phyloP scores from a whole-genome alignment of 148 eudicot genomes.

The Euryodendron excelsum region DNA sequence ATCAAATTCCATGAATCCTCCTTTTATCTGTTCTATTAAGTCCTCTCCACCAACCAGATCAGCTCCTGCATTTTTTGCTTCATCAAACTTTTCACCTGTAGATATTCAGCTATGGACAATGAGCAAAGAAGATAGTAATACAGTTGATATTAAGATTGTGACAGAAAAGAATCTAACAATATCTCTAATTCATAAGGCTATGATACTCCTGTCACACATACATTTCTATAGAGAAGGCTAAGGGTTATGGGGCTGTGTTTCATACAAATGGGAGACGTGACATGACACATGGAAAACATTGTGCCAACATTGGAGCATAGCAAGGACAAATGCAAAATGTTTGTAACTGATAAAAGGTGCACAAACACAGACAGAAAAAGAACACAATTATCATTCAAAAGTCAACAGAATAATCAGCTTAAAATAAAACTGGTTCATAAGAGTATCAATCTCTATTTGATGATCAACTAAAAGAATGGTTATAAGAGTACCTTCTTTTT shows the following conservation, averaged over 20 bases:
- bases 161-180: background rate
- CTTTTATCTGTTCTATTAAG: constrained; percentile 83
- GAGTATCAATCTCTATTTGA: background rate
- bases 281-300: background rate
- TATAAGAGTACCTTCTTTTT: background rate
- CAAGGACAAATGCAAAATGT: background rate
- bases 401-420: background rate
- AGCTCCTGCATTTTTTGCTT: constrained; percentile 95
- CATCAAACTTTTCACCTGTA: constrained; percentile 89
- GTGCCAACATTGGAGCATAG: background rate
- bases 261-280: background rate
- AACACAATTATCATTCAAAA: background rate
- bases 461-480: background rate
- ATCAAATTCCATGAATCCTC: constrained; percentile 95
- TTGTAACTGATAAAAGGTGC: background rate
- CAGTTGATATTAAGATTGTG: background rate
- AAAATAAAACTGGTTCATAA: background rate
- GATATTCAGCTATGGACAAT: constrained; percentile 13
- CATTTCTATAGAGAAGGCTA: background rate
- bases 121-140: background rate
- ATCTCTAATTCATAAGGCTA: background rate
- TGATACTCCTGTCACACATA: background rate
- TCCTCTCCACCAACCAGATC: constrained; percentile 97
- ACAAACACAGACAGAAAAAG: background rate
- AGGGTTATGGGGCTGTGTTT: background rate